Evolutionary conservation across 805 yeast species (phyloP), one percentile per base, ranked within the genome.

Genomic region (Jamesozyma rosinii): DNA sequence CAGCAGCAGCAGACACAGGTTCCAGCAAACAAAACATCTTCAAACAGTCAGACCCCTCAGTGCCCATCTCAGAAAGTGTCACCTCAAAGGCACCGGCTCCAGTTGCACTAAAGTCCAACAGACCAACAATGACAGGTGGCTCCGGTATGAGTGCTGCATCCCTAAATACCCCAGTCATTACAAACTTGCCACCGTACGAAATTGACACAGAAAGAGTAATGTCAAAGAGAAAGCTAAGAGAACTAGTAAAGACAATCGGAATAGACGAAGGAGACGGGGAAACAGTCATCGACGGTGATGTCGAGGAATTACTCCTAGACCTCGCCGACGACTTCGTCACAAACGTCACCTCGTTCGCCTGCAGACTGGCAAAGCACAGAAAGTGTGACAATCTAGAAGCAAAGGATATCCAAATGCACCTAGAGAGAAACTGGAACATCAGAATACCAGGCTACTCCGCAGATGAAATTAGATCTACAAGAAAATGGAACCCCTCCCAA

Each of bases 301-400:
- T 87, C 15, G 96, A 89, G 62, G 97, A 90, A 53, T 67, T 92
- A 33, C 66, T 92, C 30, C 69, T 92, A 36, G 98, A 92, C 62
- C 67, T 92, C 38, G 97, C 98, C 0, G 99, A 92, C 63, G 97
- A 92, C 58, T 92, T 92, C 58, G 92, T 92, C 14, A 76, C 83
- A 6, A 81, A 85, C 38, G 95, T 94, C 2, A 88, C 97, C 0
- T 72, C 87, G 2, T 92, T 92, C 68, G 95, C 97, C 0, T 90
- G 97, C 59, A 76, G 94, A 43, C 70, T 92, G 50, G 97, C 99
- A 19, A 92, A 92, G 61, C 97, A 90, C 59, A 75, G 99, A 53
- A 87, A 85, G 57, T 77, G 86, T 5, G 95, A 90, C 47, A 76
- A 82, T 31, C 69, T 92, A 21, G 97, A 90, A 51, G 86, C 84